phyloP scores from a whole-genome alignment of 345 rosid genomes.

The Ricinus communis region DNA sequence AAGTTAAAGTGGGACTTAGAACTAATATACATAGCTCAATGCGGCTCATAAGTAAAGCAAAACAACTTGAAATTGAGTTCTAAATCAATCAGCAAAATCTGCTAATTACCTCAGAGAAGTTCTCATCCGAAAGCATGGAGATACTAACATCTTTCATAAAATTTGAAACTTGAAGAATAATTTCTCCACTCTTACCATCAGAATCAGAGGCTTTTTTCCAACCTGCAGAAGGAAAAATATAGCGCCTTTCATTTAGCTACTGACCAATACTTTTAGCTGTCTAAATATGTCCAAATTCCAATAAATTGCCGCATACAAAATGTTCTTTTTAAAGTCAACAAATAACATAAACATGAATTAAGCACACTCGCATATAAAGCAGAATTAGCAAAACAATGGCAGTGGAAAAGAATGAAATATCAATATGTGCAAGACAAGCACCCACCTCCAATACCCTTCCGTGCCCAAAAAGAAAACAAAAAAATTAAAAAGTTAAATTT shows the following conservation, averaged over 20 bases:
- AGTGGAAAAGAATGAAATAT: not conserved
- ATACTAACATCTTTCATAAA: constrained; percentile 51
- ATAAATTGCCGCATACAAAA: constrained; percentile 4
- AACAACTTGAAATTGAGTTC: not conserved
- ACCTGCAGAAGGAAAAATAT: constrained; percentile 44
- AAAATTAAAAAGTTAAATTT: not conserved
- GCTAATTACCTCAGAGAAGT: constrained; percentile 66
- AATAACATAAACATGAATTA: constrained; percentile 11
- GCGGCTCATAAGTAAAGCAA: not conserved
- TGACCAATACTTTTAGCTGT: not conserved
- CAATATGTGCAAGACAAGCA: not conserved
- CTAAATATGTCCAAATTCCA: constrained; percentile 5
- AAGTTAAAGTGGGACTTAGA: not conserved
- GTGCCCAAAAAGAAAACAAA: not conserved
- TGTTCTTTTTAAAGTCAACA: not conserved
- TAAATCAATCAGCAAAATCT: constrained; percentile 10
- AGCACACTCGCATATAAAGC: not conserved
- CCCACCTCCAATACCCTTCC: not conserved
- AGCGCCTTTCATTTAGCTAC: not conserved
- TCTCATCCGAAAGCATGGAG: constrained; percentile 69
- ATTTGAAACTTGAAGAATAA: constrained; percentile 68
- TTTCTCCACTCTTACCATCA: constrained; percentile 31
- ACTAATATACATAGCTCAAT: not conserved
- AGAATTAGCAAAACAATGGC: not conserved
- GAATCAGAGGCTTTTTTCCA: constrained; percentile 46